phyloP scores from a whole-genome alignment of 1,284 basidiomycete species.

The Chondrostereum purpureum region DNA sequence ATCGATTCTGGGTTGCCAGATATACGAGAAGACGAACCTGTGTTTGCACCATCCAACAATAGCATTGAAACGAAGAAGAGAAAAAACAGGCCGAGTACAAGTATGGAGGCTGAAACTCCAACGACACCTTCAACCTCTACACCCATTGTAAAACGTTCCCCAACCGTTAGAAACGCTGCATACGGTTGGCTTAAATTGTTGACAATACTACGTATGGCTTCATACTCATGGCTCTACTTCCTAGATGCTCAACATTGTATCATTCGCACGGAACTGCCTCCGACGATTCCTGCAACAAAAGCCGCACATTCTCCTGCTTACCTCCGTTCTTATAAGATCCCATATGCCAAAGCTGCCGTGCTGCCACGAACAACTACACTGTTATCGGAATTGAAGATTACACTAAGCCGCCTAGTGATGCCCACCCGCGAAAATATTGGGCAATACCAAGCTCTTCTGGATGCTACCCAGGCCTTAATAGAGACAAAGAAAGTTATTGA shows the following conservation, averaged over 20 bases:
- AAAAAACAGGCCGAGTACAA: slow-evolving; percentile 38
- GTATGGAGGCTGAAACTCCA: slow-evolving; percentile 51
- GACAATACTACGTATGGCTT: slow-evolving; percentile 8
- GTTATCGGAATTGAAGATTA: slow-evolving; percentile 71
- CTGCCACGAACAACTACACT: slow-evolving; percentile 68
- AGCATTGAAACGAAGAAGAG: slow-evolving; percentile 45
- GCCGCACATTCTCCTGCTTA: slow-evolving; percentile 70
- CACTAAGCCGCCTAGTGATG: slow-evolving; percentile 79
- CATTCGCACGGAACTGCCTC: slow-evolving; percentile 54
- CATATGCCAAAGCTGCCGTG: slow-evolving; percentile 68
- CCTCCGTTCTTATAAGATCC: slow-evolving; percentile 79
- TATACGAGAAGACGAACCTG: slow-evolving; percentile 59
- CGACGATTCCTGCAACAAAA: slow-evolving; percentile 57
- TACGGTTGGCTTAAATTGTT: slow-evolving; percentile 39
- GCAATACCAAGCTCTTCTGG: slow-evolving; percentile 67
- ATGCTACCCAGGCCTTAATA: slow-evolving; percentile 65
- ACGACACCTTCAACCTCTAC: slow-evolving; percentile 41
- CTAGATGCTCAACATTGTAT: slow-evolving; percentile 74
- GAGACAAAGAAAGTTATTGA: slow-evolving; percentile 88
- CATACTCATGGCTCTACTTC: slow-evolving; percentile 8
- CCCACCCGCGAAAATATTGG: slow-evolving; percentile 78
- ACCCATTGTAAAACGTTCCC: slow-evolving; percentile 39
- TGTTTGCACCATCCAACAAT: slow-evolving; percentile 36
- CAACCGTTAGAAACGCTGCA: slow-evolving; percentile 41
- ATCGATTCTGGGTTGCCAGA: slow-evolving; percentile 80